Evolutionary conservation across 257 asterid species (phyloP), one percentile per base, ranked within the genome.

Genomic region (Ligustrum vulgare): DNA sequence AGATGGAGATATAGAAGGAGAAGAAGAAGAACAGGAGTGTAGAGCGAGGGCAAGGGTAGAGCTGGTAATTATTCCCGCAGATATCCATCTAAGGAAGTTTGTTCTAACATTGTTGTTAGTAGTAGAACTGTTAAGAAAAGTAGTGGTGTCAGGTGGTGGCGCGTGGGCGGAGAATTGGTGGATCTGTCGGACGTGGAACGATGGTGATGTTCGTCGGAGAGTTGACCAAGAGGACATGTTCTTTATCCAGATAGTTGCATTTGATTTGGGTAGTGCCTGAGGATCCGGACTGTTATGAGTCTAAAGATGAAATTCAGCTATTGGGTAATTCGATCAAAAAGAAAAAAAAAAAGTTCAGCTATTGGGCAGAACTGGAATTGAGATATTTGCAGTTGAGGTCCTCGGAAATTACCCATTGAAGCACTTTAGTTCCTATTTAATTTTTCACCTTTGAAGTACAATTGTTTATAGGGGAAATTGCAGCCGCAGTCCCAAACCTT

Each of bases 31-130:
- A 39, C 25, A 68, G 4, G 80, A 84, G 84, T 76, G 78, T 20
- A 84, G 75, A 41, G 89, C 82, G 34, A 84, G 77, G 71, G 88
- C 88, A 51, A 85, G 69, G 73, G 87, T 65, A 41, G 93, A 91
- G 84, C 77, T 77, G 69, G 89, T 74, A 62, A 87, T 25, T 68
- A 92, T 75, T 34, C 92, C 95, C 37, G 89, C 94, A 20, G 95
- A 78, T 74, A 89, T 78, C 89, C 89, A 85, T 80, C 87, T 80
- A 35, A 82, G 68, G 71, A 85, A 36, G 62, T 76, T 70, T 67
- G 77, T 18, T n/a, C 75, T 70, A 2, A 49, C 79, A 69, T 33
- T 66, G 67, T 47, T 39, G 20, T 67, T 37, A 23, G 66, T 60
- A 3, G 33, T 23, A 60, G 69, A 73, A 33, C 37, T 69, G 37